Conservation (phyloP, 192 early-diverging fungal genomes). For the Backusella morwellensis region DNA sequence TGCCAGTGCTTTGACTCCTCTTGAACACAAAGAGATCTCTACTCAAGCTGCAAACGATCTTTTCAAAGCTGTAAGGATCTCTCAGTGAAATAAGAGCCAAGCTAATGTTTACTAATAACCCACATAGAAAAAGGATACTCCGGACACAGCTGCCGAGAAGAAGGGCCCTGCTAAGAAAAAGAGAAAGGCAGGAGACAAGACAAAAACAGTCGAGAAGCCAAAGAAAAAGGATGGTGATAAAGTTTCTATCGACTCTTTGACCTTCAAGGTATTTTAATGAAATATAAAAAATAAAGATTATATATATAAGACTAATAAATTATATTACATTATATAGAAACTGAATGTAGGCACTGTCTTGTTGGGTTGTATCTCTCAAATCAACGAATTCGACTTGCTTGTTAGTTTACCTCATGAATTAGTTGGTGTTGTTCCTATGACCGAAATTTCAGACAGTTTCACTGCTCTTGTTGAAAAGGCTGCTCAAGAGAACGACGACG, state of each 20-base stretch:
- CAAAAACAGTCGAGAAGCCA: slow-evolving; percentile 23
- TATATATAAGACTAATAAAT: neutral
- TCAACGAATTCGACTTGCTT: slow-evolving; percentile 79
- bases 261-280: slow-evolving; percentile 50
- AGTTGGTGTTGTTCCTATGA: slow-evolving; percentile 80
- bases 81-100: neutral
- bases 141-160: slow-evolving; percentile 29
- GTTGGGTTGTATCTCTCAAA: slow-evolving; percentile 75
- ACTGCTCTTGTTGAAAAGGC: slow-evolving; percentile 68
- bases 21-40: slow-evolving; percentile 78
- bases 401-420: slow-evolving; percentile 87
- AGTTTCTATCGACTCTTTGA: slow-evolving; percentile 44
- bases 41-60: slow-evolving; percentile 74
- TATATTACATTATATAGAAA: slow-evolving; percentile 37
- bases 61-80: slow-evolving; percentile 41
- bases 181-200: slow-evolving; percentile 47
- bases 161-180: slow-evolving; percentile 59
- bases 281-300: neutral
- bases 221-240: slow-evolving; percentile 30
- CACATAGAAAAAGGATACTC: neutral
- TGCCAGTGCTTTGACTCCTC: slow-evolving; percentile 71
- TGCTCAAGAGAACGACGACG: slow-evolving; percentile 52
- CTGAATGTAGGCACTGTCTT: slow-evolving; percentile 72
- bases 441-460: slow-evolving; percentile 78
- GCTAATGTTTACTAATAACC: neutral